These are phyloP conservation scores for Fusarium pseudonygamai DNA, from an alignment of 2,329 filamentous ascomycete genomes.

Conservation along the genomic window DNA sequence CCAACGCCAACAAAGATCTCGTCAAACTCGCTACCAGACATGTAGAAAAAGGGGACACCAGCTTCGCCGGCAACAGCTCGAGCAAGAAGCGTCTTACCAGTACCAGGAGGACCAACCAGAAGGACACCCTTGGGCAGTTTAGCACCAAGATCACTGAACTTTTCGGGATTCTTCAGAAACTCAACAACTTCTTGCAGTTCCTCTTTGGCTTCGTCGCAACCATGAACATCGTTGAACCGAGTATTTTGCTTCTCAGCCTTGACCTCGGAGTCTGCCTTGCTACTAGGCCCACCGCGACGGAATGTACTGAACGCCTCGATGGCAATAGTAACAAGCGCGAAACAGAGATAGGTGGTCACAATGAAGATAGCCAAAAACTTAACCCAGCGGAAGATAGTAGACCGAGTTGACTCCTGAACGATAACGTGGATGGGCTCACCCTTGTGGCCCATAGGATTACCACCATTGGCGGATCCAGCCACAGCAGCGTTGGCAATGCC, in stretches of 20 bases:
- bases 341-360: constrained; percentile 79
- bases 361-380: constrained; percentile 85
- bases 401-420: constrained; percentile 87
- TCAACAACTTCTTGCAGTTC: constrained; percentile 97
- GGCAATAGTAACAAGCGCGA: constrained; percentile 82
- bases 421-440: constrained; percentile 93
- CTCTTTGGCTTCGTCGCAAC: constrained; percentile 97
- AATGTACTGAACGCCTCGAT: constrained; percentile 83
- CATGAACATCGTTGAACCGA: constrained; percentile 92
- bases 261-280: constrained; percentile 80
- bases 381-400: constrained; percentile 87
- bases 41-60: constrained; percentile 99
- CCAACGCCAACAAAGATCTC: constrained; percentile 98
- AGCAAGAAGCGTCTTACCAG: constrained; percentile 95
- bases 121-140: constrained; percentile 97
- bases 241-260: constrained; percentile 93
- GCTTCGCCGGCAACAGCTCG: constrained; percentile 96
- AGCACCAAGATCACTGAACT: constrained; percentile 92
- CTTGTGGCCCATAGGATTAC: constrained; percentile 70
- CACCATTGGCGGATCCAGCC: constrained; percentile 29
- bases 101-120: constrained; percentile 93
- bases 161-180: constrained; percentile 91
- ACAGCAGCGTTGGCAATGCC: constrained; percentile 44
- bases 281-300: constrained; percentile 74
- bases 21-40: constrained; percentile 99